These are phyloP conservation scores for Platanthera zijinensis DNA, from an alignment of 106 monocot genomes.

Conservation along the genomic window DNA sequence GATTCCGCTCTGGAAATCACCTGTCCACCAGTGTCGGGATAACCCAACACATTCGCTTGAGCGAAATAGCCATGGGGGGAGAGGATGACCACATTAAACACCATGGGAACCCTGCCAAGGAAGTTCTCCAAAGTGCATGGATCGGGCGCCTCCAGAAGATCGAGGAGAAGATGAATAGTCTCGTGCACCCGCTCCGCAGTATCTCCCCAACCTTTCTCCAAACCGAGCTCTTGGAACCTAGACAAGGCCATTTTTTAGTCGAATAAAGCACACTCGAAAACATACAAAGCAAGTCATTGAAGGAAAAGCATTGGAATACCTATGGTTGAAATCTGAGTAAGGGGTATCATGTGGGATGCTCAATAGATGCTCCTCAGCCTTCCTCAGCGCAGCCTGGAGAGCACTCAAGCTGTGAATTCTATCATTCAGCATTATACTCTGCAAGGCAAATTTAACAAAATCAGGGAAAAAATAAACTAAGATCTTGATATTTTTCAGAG, in stretches of 20 bases:
- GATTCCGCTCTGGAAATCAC: constrained; percentile 19
- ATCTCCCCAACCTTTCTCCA: constrained; percentile 98
- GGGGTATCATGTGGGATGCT: constrained; percentile 55
- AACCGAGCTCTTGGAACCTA: constrained; percentile 96
- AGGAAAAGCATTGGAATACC: constrained; percentile 17
- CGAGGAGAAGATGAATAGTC: constrained; percentile 61
- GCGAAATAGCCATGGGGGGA: constrained; percentile 98
- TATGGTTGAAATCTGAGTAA: constrained; percentile 72
- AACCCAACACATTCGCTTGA: constrained; percentile 93
- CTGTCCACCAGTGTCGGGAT: constrained; percentile 98
- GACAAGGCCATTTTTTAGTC: not conserved
- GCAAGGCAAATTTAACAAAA: constrained; percentile 5
- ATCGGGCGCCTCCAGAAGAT: constrained; percentile 42
- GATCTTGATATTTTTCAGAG: no score
- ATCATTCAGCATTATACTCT: constrained; percentile 82
- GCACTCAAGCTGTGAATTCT: constrained; percentile 46
- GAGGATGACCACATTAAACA: constrained; percentile 96
- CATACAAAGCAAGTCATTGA: not conserved
- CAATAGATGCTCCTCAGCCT: constrained; percentile 74
- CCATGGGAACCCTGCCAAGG: constrained; percentile 72
- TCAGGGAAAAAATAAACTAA: no score
- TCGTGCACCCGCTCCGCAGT: constrained; percentile 51
- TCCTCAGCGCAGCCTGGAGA: constrained; percentile 61
- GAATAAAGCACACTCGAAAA: not conserved
- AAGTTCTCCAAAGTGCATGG: constrained; percentile 81